Base-by-base conservation (phyloP, 805 yeast species). In the Crinitomyces ghanaensis region DNA sequence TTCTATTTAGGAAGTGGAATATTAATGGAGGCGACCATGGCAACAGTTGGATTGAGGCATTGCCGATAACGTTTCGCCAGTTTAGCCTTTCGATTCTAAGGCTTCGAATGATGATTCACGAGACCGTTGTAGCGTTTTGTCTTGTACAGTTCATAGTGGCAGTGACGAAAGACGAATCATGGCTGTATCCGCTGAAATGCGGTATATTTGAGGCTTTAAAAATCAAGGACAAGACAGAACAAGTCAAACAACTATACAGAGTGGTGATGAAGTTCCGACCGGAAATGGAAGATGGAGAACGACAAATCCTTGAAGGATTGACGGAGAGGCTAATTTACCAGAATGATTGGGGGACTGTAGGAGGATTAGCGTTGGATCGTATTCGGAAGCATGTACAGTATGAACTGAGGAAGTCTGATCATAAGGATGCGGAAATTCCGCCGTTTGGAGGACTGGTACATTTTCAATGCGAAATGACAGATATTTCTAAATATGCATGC, bases 221-320 rank as follows among this genome's bases (percentile, higher is more conserved):
- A 11, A 22, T 26, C 13, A 39, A 41, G 9, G 13, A 20, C 25
- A 13, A 23, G n/a, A 24, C 29, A 4, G 11, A 30, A 21, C 12
- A 35, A 17, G 33, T 36, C 14, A 25, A 13, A 5, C n/a, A 18
- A 11, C 14, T 44, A 13, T 26, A 22, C 24, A 24, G 13, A 2
- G 35, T 37, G n/a, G 32, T 44, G 12, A 36, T 23, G 14, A 11
- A 16, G 4, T 45, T 41, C 28, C 35, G 46, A 14, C 49, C 47
- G 3, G 39, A 37, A 9, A 13, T 45, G 28, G 21, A 34, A 4
- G 19, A 9, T 3, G 19, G 20, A 2, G 49, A 45, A 20, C 29
- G 23, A 13, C 33, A 26, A 19, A 26, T 40, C 17, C 22, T 45
- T 20, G 26, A 33, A n/a, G 45, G 48, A 6, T 13, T 45, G 19